A percentile compares a stretch with the other conserved stretches of the same genome.
phyloP scores from a whole-genome alignment of 2,329 filamentous ascomycete genomes.

The Conoideocrella luteorostrata region DNA sequence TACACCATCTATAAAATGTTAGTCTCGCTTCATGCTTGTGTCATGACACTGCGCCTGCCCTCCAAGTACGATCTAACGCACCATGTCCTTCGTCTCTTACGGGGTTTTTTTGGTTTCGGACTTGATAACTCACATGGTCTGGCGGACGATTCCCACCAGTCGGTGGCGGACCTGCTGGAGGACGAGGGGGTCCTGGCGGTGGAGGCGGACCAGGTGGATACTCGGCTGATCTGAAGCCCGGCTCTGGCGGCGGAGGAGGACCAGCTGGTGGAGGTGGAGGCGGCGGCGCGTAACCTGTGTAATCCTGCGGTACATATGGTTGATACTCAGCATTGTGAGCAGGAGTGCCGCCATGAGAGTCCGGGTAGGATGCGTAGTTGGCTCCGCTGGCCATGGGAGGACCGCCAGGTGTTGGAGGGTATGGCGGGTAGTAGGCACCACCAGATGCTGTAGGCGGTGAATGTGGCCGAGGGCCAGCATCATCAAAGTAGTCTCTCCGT shows the following conservation, averaged over 20 bases:
- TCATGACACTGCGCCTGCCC: slow-evolving; percentile 7
- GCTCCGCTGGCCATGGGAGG: slow-evolving; percentile 9
- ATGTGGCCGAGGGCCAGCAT: slow-evolving; percentile 28
- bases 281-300: slow-evolving; percentile 33
- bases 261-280: slow-evolving; percentile 25
- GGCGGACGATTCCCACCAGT: slow-evolving; percentile 27
- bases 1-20: slow-evolving; percentile 24
- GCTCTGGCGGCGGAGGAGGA: slow-evolving; percentile 16
- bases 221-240: slow-evolving; percentile 8
- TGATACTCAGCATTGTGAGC: slow-evolving; percentile 25
- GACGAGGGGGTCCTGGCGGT: slow-evolving; percentile 23
- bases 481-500: slow-evolving; percentile 29
- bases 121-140: slow-evolving; percentile 38
- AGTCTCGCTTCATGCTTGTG: slow-evolving; percentile 12
- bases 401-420: slow-evolving; percentile 24
- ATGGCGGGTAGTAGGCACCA: slow-evolving; percentile 42
- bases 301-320: slow-evolving; percentile 37
- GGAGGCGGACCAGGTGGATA: slow-evolving; percentile 12
- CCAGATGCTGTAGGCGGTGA: slow-evolving; percentile 46
- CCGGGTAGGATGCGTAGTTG: slow-evolving; percentile 15
- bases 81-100: slow-evolving; percentile 26
- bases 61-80: slow-evolving; percentile 28
- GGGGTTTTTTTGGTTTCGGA: slow-evolving; percentile 19
- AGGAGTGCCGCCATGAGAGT: slow-evolving; percentile 21
- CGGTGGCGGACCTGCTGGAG: slow-evolving; percentile 27